phyloP scores from a whole-genome alignment of 2,329 filamentous ascomycete species.

The Aquanectria penicillioides region DNA sequence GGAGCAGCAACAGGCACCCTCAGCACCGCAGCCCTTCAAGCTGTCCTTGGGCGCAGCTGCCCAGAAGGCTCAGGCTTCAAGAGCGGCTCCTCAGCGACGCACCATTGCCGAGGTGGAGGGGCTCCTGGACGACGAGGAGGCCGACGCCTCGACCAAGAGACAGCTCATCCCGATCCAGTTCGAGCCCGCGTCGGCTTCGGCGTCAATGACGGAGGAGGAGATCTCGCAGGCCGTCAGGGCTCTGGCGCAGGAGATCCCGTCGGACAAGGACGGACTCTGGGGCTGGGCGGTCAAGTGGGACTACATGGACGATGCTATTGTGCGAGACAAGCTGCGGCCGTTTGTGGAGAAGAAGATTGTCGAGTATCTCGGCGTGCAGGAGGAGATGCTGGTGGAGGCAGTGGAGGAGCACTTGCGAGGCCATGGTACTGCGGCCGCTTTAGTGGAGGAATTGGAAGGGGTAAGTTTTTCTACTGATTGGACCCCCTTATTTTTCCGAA shows the following conservation, averaged over 20 bases:
- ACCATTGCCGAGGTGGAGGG: conserved; percentile 95
- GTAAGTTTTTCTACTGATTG: conserved; percentile 72
- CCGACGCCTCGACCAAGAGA: conserved; percentile 74
- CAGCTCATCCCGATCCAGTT: conserved; percentile 86
- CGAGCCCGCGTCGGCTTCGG: conserved; percentile 70
- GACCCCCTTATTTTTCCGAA: no score
- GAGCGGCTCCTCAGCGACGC: conserved; percentile 69
- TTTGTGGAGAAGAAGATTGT: conserved; percentile 99
- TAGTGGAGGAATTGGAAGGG: conserved; percentile 87
- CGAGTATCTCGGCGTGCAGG: conserved; percentile 94
- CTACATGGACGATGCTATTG: conserved; percentile 81
- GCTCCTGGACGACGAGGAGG: conserved; percentile 93
- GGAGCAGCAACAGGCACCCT: conserved; percentile 56
- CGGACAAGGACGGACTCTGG: conserved; percentile 87
- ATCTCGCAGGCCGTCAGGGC: conserved; percentile 82
- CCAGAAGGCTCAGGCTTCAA: conserved; percentile 72
- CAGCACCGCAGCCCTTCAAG: conserved; percentile 84
- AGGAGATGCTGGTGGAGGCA: conserved; percentile 93
- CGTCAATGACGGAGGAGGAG: conserved; percentile 85
- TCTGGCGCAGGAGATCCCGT: conserved; percentile 89
- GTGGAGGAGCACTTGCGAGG: conserved; percentile 87
- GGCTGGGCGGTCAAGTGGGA: conserved; percentile 95
- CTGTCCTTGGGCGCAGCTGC: conserved; percentile 90
- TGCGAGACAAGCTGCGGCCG: conserved; percentile 87
- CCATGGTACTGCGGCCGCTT: conserved; percentile 76